These are phyloP conservation scores for Phytophthora vignae DNA, from an alignment of 352 stramenopile species.

Conservation along the genomic window DNA sequence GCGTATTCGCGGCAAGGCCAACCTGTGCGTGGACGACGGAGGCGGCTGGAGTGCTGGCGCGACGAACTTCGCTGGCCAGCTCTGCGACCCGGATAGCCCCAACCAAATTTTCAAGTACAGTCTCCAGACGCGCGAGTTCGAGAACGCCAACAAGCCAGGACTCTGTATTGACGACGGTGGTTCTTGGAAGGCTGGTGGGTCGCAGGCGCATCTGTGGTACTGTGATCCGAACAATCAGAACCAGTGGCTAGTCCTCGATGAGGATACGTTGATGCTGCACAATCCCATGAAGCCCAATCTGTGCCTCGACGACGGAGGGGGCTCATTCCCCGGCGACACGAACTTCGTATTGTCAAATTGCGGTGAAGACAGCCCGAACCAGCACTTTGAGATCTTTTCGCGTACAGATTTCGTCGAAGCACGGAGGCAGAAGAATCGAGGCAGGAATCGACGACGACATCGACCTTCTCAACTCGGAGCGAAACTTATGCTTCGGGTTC, in stretches of 20 bases:
- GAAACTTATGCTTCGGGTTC: conserved; percentile 35
- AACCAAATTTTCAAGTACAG: conserved; percentile 43
- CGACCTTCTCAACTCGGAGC: conserved; percentile 17
- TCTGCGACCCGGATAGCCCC: conserved; percentile 31
- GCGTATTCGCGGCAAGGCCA: conserved; percentile 29
- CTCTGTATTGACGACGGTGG: conserved; percentile 34
- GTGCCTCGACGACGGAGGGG: conserved; percentile 44
- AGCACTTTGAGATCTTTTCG: conserved; percentile 28
- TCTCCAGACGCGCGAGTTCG: conserved; percentile 19
- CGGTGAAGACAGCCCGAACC: conserved; percentile 16
- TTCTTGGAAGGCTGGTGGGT: conserved; percentile 18
- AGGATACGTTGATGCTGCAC: conserved; percentile 31
- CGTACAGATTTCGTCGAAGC: conserved; percentile 12
- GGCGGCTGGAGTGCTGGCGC: conserved; percentile 24
- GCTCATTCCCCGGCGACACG: conserved; percentile 3
- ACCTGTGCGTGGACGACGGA: conserved; percentile 47
- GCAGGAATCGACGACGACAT: conserved; percentile 20
- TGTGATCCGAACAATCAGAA: conserved; percentile 39
- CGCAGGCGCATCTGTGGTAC: conserved; percentile 24
- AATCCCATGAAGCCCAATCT: conserved; percentile 39
- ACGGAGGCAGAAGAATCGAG: conserved; percentile 15
- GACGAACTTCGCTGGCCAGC: conserved; percentile 24
- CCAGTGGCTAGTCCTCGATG: conserved; percentile 36
- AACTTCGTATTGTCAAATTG: conserved; percentile 20
- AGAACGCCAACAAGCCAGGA: conserved; percentile 31